Percentiles rank a stretch among this genome's conserved stretches.
Conservation (phyloP, 345 rosid species). For the Hevea brasiliensis region DNA sequence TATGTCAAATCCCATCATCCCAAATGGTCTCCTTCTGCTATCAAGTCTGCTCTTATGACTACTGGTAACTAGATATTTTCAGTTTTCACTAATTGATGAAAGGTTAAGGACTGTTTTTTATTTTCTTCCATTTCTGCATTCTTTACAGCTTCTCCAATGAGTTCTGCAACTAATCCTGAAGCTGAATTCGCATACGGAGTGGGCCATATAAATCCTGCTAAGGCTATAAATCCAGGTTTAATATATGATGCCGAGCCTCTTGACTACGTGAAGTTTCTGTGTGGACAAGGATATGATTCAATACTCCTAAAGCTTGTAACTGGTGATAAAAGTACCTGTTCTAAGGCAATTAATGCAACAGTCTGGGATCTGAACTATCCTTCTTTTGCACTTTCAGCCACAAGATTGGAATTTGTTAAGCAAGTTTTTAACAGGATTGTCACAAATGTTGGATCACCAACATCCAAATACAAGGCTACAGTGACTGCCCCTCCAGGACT, state of each 20-base stretch:
- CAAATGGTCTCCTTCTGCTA: constrained; percentile 40
- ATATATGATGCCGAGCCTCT: constrained; percentile 36
- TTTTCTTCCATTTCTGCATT: not conserved
- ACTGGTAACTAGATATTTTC: constrained; percentile 33
- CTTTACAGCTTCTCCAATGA: constrained; percentile 31
- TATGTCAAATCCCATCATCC: constrained; percentile 44
- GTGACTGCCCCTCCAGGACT: constrained; percentile 24
- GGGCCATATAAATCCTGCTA: constrained; percentile 38
- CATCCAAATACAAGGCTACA: constrained; percentile 25
- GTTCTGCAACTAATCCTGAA: constrained; percentile 12
- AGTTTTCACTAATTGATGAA: too few species aligned
- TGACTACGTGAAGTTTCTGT: constrained; percentile 45
- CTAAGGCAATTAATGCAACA: constrained; percentile 13
- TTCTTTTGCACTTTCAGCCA: constrained; percentile 25
- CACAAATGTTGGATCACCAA: constrained; percentile 34
- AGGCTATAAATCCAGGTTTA: constrained; percentile 41
- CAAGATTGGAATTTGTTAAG: not conserved
- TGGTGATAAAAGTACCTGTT: constrained; percentile 23
- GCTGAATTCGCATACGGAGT: constrained; percentile 43
- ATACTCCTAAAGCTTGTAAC: constrained; percentile 25
- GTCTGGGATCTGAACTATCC: constrained; percentile 48
- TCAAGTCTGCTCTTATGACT: constrained; percentile 44
- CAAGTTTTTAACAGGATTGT: constrained; percentile 26
- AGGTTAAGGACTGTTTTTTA: too few species aligned
- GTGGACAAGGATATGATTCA: constrained; percentile 39